Evolutionary conservation across 371 early-diverging fungal species (phyloP).

Genomic region (Rhizopus arrhizus): DNA sequence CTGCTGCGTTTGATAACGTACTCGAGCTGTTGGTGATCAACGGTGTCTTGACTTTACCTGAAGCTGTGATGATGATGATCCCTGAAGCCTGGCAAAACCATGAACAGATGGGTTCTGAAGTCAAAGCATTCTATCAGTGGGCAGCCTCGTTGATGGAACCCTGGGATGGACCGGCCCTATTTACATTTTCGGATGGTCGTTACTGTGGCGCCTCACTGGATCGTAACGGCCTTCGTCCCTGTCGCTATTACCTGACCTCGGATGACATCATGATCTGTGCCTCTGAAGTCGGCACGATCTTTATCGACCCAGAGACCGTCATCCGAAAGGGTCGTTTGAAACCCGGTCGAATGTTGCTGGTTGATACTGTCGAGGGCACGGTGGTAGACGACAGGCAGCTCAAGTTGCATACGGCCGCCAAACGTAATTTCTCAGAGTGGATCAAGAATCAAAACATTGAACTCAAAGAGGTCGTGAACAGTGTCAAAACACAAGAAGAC

Average conservation of each 20-base stretch:
- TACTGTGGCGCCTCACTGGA: slow-evolving; percentile 95
- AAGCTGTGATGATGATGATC: slow-evolving; percentile 97
- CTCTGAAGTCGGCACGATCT: slow-evolving; percentile 92
- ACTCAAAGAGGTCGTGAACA: slow-evolving; percentile 61
- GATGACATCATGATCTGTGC: slow-evolving; percentile 96
- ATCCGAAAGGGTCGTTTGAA: slow-evolving; percentile 91
- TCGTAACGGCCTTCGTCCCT: slow-evolving; percentile 96
- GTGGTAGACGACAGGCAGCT: slow-evolving; percentile 90
- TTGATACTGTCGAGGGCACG: slow-evolving; percentile 91
- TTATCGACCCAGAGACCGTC: slow-evolving; percentile 77
- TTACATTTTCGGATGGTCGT: slow-evolving; percentile 95
- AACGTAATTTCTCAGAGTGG: slow-evolving; percentile 83
- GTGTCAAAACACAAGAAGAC: slow-evolving; percentile 29
- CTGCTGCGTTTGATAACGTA: slow-evolving; percentile 95
- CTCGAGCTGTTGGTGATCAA: slow-evolving; percentile 91
- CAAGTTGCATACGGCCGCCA: slow-evolving; percentile 72
- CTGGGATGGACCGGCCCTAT: slow-evolving; percentile 97
- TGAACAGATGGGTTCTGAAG: slow-evolving; percentile 79
- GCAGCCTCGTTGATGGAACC: slow-evolving; percentile 96
- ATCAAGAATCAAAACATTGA: slow-evolving; percentile 75
- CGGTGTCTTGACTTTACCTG: slow-evolving; percentile 87
- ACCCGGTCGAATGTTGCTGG: slow-evolving; percentile 95
- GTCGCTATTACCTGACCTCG: slow-evolving; percentile 90
- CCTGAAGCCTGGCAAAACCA: slow-evolving; percentile 98
- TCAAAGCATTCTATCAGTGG: slow-evolving; percentile 94